Conservation (phyloP, 345 rosid species). For the Erysimum cheiranthoides region DNA sequence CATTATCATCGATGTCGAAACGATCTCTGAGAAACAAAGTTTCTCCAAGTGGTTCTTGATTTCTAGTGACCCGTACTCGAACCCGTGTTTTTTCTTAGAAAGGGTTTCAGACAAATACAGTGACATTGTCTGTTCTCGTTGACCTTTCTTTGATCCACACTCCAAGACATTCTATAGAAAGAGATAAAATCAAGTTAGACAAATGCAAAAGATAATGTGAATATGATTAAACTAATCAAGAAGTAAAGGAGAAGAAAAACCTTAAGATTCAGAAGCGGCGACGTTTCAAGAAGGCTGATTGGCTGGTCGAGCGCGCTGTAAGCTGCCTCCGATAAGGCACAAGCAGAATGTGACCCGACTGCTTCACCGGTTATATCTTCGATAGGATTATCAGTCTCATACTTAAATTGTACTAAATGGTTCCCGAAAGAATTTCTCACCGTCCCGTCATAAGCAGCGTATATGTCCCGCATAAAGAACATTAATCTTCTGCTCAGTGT, state of each 20-base stretch:
- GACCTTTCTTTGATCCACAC: slow-evolving; percentile 76
- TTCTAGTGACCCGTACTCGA: slow-evolving; percentile 82
- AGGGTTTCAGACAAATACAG: slow-evolving; percentile 77
- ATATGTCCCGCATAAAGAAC: slow-evolving; percentile 90
- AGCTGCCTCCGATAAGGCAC: slow-evolving; percentile 92
- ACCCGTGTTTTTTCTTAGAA: slow-evolving; percentile 75
- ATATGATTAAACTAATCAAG: background rate
- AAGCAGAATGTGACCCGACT: slow-evolving; percentile 83
- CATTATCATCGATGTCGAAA: slow-evolving; percentile 75
- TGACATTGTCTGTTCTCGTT: slow-evolving; percentile 61
- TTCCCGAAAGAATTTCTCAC: slow-evolving; percentile 83
- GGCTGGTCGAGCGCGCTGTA: slow-evolving; percentile 98
- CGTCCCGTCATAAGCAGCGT: slow-evolving; percentile 80
- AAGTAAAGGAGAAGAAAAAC: slow-evolving; percentile 36
- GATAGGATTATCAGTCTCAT: slow-evolving; percentile 44
- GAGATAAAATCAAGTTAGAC: background rate
- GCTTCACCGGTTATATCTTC: slow-evolving; percentile 68
- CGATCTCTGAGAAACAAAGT: slow-evolving; percentile 68
- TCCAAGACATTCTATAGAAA: slow-evolving; percentile 75
- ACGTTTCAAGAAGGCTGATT: slow-evolving; percentile 69
- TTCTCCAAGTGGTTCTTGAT: slow-evolving; percentile 83
- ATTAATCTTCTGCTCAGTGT: slow-evolving; percentile 75
- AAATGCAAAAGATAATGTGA: background rate
- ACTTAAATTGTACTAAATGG: slow-evolving; percentile 77
- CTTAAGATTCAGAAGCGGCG: slow-evolving; percentile 46